Percentiles rank a stretch among this genome's conserved stretches.
phyloP scores from a whole-genome alignment of 371 early-diverging fungal genomes.

The Zancudomyces culisetae region DNA sequence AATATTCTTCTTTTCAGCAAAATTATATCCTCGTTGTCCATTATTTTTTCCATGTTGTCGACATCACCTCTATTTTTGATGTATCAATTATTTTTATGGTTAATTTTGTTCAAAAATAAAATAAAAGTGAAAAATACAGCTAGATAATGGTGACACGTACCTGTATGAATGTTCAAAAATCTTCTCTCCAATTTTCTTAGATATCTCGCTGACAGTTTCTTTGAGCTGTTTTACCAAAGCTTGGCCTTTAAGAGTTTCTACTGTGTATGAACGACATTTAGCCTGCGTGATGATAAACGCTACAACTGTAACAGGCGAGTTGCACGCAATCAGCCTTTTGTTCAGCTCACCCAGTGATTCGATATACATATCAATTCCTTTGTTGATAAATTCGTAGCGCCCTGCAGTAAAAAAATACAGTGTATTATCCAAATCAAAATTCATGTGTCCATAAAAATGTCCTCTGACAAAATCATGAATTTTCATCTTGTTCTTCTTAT shows the following conservation, averaged over 20 bases:
- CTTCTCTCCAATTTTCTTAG: conserved; percentile 59
- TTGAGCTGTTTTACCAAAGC: conserved; percentile 87
- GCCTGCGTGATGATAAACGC: conserved; percentile 91
- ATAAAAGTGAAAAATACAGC: neutral
- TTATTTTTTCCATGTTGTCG: conserved; percentile 29
- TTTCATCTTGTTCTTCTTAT: conserved; percentile 77
- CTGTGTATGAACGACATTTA: conserved; percentile 72
- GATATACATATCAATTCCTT: conserved; percentile 91
- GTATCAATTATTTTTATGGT: neutral
- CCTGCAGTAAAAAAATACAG: conserved; percentile 95
- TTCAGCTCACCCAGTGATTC: conserved; percentile 61
- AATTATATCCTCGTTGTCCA: conserved; percentile 69
- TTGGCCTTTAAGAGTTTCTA: conserved; percentile 89
- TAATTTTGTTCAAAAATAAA: no score
- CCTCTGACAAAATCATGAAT: conserved; percentile 92
- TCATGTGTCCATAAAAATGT: conserved; percentile 90
- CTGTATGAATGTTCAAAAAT: conserved; percentile 54
- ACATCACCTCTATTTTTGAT: conserved; percentile 11
- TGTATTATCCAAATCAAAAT: conserved; percentile 80
- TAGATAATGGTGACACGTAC: conserved; percentile 8
- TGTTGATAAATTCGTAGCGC: conserved; percentile 92
- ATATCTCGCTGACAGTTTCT: conserved; percentile 73
- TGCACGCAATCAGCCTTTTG: conserved; percentile 53
- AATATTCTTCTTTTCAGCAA: conserved; percentile 80
- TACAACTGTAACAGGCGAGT: conserved; percentile 77